These are phyloP conservation scores for Smallanthus sonchifolius DNA, from an alignment of 129 eudicot species.

Conservation along the genomic window DNA sequence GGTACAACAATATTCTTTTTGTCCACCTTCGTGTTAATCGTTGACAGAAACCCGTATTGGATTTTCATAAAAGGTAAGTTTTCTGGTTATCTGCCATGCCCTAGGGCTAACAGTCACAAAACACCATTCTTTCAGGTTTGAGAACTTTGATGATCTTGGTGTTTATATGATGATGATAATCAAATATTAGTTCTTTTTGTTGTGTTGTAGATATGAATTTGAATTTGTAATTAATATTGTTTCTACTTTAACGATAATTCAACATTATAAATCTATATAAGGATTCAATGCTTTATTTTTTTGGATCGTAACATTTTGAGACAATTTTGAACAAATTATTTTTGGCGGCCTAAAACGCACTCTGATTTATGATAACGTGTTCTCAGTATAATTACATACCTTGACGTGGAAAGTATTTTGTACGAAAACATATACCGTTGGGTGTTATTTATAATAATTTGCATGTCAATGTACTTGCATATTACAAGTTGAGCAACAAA, in stretches of 20 bases:
- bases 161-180: neutral
- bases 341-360: too few species aligned
- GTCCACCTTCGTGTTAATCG: slow-evolving; percentile 69
- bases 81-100: neutral
- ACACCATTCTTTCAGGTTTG: slow-evolving; percentile 16
- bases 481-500: neutral
- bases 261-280: neutral
- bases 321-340: too few species aligned
- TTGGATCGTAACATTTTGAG: too few species aligned
- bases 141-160: slow-evolving; percentile 15
- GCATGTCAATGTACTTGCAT: neutral
- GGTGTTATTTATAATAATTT: neutral
- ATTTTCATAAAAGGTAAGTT: slow-evolving; percentile 15
- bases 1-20: slow-evolving; percentile 66
- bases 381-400: too few species aligned
- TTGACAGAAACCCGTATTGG: slow-evolving; percentile 1
- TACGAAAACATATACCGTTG: neutral
- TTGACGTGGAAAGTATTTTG: neutral
- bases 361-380: too few species aligned
- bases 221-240: slow-evolving; percentile 5
- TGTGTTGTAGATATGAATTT: slow-evolving; percentile 10
- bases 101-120: neutral
- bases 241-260: neutral
- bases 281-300: neutral
- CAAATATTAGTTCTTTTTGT: slow-evolving; percentile 12